Conservation (phyloP, 2,329 filamentous ascomycete species). For the Botryotinia convoluta region DNA sequence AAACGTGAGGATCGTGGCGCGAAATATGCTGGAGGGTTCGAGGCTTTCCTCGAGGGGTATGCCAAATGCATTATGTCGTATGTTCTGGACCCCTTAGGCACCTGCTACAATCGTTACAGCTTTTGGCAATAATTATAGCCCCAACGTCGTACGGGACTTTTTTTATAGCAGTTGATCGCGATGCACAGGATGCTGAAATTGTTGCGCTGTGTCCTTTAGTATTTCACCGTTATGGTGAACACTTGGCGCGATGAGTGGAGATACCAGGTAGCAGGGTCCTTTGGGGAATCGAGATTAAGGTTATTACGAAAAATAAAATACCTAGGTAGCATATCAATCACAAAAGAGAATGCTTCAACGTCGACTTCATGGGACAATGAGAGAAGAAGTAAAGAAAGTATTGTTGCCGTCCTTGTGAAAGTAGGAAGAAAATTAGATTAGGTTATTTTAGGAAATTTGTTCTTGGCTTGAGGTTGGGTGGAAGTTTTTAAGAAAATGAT, state of each 20-base stretch:
- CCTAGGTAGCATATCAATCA: constrained; percentile 2
- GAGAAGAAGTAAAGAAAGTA: not conserved
- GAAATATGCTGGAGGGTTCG: constrained; percentile 67
- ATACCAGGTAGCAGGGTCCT: constrained; percentile 12
- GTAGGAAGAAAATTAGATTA: not conserved
- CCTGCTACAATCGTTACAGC: constrained; percentile 19
- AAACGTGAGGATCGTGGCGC: constrained; percentile 57
- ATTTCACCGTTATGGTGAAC: constrained; percentile 16
- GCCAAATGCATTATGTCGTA: constrained; percentile 75
- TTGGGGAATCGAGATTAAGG: constrained; percentile 4
- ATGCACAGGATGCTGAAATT: constrained; percentile 16
- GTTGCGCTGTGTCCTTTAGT: constrained; percentile 20
- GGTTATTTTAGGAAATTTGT: constrained; percentile 15
- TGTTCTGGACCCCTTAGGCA: constrained; percentile 21
- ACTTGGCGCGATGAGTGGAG: constrained; percentile 21
- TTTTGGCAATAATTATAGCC: constrained; percentile 20
- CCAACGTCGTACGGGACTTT: constrained; percentile 15
- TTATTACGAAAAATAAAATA: constrained; percentile 1
- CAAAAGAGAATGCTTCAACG: constrained; percentile 3
- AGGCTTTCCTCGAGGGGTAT: constrained; percentile 80
- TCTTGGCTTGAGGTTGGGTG: constrained; percentile 10
- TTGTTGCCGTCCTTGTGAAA: not conserved
- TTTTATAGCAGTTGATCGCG: constrained; percentile 1
- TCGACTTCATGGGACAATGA: constrained; percentile 1
- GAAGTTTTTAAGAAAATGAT: not conserved